These are phyloP conservation scores for Vaccinium corymbosum DNA, from an alignment of 148 eudicot genomes.

Conservation along the genomic window DNA sequence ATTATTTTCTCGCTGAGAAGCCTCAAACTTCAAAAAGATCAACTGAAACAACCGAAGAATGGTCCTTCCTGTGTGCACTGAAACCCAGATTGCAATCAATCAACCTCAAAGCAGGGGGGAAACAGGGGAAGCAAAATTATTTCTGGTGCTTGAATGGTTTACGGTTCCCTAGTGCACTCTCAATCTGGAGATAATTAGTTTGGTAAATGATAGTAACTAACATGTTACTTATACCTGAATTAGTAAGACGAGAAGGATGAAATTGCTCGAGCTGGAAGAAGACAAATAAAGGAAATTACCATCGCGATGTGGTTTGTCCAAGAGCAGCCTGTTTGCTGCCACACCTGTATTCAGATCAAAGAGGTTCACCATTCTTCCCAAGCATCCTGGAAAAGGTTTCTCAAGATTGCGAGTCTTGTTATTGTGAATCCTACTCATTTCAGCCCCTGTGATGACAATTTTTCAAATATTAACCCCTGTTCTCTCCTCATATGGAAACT, in stretches of 20 bases:
- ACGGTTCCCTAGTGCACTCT: not conserved
- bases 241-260: not conserved
- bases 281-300: conserved; percentile 39
- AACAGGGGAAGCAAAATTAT: not conserved
- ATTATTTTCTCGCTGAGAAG: not conserved
- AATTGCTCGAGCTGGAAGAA: not conserved
- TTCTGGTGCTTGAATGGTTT: not conserved
- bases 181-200: not conserved
- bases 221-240: not conserved
- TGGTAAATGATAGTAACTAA: not conserved
- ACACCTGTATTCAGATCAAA: conserved; percentile 62
- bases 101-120: not conserved
- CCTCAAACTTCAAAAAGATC: not conserved
- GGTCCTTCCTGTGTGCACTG: not conserved
- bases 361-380: conserved; percentile 86
- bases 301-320: conserved; percentile 75
- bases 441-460: conserved; percentile 35
- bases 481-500: not conserved
- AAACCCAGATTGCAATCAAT: not conserved
- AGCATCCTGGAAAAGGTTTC: conserved; percentile 64
- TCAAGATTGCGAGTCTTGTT: conserved; percentile 38
- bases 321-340: conserved; percentile 62
- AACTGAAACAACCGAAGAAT: not conserved
- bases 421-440: conserved; percentile 61
- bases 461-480: conserved; percentile 9